Evolutionary conservation across 352 stramenopile species (phyloP).

Genomic region (Phytophthora colocasiae): DNA sequence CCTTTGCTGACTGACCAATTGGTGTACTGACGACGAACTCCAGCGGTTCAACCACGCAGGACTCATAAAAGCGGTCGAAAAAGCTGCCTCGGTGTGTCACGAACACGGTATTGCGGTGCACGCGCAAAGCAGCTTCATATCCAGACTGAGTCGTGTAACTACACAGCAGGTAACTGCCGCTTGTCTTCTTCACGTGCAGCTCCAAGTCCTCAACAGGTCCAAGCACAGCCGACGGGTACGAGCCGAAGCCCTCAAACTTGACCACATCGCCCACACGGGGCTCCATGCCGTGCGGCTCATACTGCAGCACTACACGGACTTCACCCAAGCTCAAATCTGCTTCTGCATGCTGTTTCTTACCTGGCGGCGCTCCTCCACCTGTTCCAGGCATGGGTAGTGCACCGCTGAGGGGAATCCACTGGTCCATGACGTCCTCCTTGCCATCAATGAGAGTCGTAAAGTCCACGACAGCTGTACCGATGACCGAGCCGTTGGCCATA

Average conservation of each 20-base stretch:
- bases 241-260: constrained; percentile 80
- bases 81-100: constrained; percentile 77
- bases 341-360: constrained; percentile 51
- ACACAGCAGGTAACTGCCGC: constrained; percentile 80
- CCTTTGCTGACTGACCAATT: constrained; percentile 60
- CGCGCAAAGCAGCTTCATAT: constrained; percentile 64
- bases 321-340: constrained; percentile 69
- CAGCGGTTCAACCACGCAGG: constrained; percentile 70
- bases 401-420: constrained; percentile 76
- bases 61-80: constrained; percentile 74
- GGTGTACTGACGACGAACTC: constrained; percentile 76
- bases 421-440: constrained; percentile 82
- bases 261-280: constrained; percentile 73
- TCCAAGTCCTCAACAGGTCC: constrained; percentile 73
- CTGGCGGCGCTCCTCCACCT: constrained; percentile 5
- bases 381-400: constrained; percentile 26
- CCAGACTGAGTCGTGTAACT: constrained; percentile 70
- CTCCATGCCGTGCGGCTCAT: constrained; percentile 83
- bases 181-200: constrained; percentile 84
- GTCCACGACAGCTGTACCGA: constrained; percentile 73
- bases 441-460: constrained; percentile 77
- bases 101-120: constrained; percentile 85
- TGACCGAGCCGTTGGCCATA: constrained; percentile 79
- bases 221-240: constrained; percentile 74
- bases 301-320: constrained; percentile 80